Conservation (phyloP, 768 basidiomycete genomes). For the Tulasnella sp. region DNA sequence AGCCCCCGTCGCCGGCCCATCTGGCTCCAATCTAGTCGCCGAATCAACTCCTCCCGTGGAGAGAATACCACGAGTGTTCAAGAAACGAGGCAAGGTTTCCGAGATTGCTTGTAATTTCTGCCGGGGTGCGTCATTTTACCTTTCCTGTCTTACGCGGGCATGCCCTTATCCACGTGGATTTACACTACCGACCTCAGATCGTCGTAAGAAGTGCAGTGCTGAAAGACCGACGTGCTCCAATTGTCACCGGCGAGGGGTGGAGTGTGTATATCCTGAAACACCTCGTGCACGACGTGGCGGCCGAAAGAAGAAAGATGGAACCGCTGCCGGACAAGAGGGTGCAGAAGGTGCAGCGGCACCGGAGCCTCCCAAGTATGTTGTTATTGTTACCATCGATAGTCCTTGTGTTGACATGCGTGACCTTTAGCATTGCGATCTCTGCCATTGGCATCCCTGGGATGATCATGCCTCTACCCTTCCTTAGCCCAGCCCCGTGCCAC, state of each 20-base stretch:
- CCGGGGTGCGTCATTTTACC: slow-evolving; percentile 1
- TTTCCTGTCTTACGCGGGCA: not conserved
- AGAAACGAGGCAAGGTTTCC: slow-evolving; percentile 12
- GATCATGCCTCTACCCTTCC: slow-evolving; percentile 12
- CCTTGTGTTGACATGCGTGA: no score
- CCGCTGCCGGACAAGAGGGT: not conserved
- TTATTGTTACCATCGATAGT: no score
- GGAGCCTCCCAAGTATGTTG: not conserved
- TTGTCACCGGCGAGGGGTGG: slow-evolving; percentile 7
- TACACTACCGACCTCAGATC: not conserved
- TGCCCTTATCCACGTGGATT: not conserved
- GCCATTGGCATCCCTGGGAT: slow-evolving; percentile 3
- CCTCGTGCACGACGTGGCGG: slow-evolving; percentile 10
- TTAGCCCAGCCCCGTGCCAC: slow-evolving; percentile 13
- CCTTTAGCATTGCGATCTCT: not conserved
- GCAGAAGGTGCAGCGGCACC: not conserved
- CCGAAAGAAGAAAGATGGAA: slow-evolving; percentile 9
- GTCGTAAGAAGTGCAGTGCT: slow-evolving; percentile 14
- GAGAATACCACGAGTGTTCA: not conserved
- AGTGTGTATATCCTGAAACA: slow-evolving; percentile 6
- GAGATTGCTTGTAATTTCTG: slow-evolving; percentile 15
- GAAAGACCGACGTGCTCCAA: slow-evolving; percentile 13
- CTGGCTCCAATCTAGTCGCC: not conserved
- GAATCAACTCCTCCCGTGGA: not conserved
- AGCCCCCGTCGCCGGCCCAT: no score